These are phyloP conservation scores for Rutidosis leptorrhynchoides DNA, from an alignment of 129 eudicot genomes.

Conservation along the genomic window DNA sequence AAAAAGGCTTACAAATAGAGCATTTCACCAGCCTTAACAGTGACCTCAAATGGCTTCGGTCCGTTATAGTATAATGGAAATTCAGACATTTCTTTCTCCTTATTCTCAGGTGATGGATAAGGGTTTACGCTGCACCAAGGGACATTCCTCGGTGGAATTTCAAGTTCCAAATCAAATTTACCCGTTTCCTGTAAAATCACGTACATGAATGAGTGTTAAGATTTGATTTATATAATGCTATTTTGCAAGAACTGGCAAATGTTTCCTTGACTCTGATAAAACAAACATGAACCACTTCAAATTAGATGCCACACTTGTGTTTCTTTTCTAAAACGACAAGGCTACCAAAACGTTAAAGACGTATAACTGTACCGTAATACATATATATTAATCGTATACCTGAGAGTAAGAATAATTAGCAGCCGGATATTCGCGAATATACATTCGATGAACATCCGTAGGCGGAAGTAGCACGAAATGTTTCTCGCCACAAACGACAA, in stretches of 20 bases:
- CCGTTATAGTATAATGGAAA: constrained; percentile 76
- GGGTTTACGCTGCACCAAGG: constrained; percentile 99
- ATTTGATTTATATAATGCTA: background rate
- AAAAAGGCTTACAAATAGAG: constrained; percentile 72
- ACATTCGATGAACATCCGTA: constrained; percentile 91
- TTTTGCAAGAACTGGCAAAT: background rate
- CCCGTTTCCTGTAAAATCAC: constrained; percentile 51
- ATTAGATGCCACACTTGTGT: background rate
- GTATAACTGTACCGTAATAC: no score
- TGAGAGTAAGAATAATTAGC: constrained; percentile 58
- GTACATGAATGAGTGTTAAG: background rate
- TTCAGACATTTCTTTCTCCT: constrained; percentile 43
- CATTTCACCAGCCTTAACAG: constrained; percentile 92
- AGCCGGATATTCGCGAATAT: constrained; percentile 69
- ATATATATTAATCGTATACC: constrained; percentile 31
- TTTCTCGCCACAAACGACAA: constrained; percentile 82
- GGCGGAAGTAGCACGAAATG: constrained; percentile 85
- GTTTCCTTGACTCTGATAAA: background rate
- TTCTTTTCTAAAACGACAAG: background rate
- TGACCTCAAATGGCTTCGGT: constrained; percentile 87
- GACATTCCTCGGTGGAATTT: constrained; percentile 61
- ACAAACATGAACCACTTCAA: background rate
- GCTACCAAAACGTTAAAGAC: background rate
- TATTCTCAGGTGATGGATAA: constrained; percentile 43
- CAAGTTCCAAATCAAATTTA: constrained; percentile 57